phyloP scores from a whole-genome alignment of 2,329 filamentous ascomycete genomes.

The Parasarocladium wereldwijsianum region DNA sequence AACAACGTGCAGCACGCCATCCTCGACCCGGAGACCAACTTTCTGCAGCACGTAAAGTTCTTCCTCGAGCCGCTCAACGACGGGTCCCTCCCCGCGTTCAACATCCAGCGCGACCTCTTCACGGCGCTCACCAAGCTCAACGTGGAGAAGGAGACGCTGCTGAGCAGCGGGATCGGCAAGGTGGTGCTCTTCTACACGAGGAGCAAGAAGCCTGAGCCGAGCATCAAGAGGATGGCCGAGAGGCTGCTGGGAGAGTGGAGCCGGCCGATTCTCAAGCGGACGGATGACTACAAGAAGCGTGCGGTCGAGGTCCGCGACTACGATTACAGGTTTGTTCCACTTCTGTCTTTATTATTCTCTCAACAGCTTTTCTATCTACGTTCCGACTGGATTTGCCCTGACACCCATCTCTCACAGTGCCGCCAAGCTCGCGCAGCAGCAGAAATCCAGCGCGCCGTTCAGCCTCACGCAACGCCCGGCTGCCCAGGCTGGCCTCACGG shows the following conservation, averaged over 20 bases:
- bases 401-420: slow-evolving; percentile 21
- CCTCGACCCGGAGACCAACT: slow-evolving; percentile 87
- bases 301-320: slow-evolving; percentile 49
- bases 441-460: slow-evolving; percentile 30
- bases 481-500: slow-evolving; percentile 29
- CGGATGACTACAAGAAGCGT: slow-evolving; percentile 86
- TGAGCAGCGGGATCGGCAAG: slow-evolving; percentile 89
- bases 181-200: slow-evolving; percentile 95
- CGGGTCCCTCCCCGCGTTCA: slow-evolving; percentile 86
- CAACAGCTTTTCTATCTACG: neutral
- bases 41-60: slow-evolving; percentile 88
- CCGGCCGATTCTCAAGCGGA: slow-evolving; percentile 81
- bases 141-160: slow-evolving; percentile 78
- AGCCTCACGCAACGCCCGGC: slow-evolving; percentile 34
- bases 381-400: neutral
- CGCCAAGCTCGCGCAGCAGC: slow-evolving; percentile 35
- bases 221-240: slow-evolving; percentile 89
- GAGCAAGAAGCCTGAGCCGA: slow-evolving; percentile 74
- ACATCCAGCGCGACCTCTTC: slow-evolving; percentile 92
- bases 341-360: slow-evolving; percentile 1
- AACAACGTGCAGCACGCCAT: slow-evolving; percentile 75
- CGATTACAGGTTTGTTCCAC: slow-evolving; percentile 41
- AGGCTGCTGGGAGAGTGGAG: slow-evolving; percentile 92
- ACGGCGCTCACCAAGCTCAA: slow-evolving; percentile 64
- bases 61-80: slow-evolving; percentile 94